Evolutionary conservation across 225 moss, liverwort and hornwort species (phyloP), one percentile per base, ranked within the genome.

Genomic region (Bryoerythrophyllum caledonicum): DNA sequence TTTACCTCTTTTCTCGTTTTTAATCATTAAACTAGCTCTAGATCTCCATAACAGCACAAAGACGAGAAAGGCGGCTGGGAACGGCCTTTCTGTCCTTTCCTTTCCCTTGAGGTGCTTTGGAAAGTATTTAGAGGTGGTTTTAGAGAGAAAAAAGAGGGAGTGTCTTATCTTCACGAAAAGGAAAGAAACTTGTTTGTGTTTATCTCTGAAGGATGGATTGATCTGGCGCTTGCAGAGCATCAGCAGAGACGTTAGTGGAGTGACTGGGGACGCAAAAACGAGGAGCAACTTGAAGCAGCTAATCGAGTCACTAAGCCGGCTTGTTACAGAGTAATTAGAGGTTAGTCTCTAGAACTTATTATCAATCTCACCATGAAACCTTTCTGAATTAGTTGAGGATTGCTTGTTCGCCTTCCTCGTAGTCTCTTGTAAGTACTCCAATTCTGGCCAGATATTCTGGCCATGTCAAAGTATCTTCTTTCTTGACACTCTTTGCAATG

Each of bases 181-280:
- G n/a, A 35, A 24, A 19, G 35, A 10, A 58, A 57, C 16, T 60
- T 2, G 4, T 2, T 49, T 54, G 28, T 60, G 52, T 53, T n/a
- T 17, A 34, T 64, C 60, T 43, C 58, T 59, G 60, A 83, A 69
- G 62, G 38, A 48, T 80, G 7, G 14, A 24, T 80, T 19, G 46
- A 34, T 53, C 77, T 66, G 80, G 74, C 65, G 48, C 65, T 82
- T 81, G 85, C 95, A 95, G 96, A 92, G 88, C 60, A 96, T 96
- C 74, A 94, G 89, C 71, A 85, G 91, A 81, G 96, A 96, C 82
- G 92, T 96, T 59, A 94, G 96, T 82, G 94, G 92, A 59, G 84
- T 96, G 78, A 96, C 96, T 25, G 96, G 96, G 77, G 91, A 96
- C 71, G 83, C 86, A 12, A 87, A 83, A 59, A 94, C 92, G 35